Evolutionary conservation across 352 stramenopile genomes (phyloP).

Genomic region (Globisporangium nunn): DNA sequence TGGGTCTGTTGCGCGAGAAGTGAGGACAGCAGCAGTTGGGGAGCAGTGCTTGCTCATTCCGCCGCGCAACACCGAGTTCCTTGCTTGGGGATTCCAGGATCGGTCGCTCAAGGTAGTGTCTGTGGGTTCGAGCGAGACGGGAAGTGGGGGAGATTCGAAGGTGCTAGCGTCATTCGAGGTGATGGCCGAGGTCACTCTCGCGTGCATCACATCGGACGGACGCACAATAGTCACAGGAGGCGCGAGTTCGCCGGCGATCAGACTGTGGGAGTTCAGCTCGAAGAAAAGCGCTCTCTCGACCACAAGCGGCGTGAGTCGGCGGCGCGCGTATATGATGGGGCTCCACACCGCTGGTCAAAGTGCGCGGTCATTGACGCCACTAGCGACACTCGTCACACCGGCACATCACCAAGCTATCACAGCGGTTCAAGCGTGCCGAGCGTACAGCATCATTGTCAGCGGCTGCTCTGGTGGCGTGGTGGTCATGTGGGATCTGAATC

Average conservation of each 20-base stretch:
- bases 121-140: conserved; percentile 28
- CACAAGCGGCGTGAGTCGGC: conserved; percentile 5
- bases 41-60: conserved; percentile 54
- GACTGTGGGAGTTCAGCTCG: conserved; percentile 41
- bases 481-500: conserved; percentile 71
- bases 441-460: conserved; percentile 60
- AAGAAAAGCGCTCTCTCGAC: conserved; percentile 13
- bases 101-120: conserved; percentile 56
- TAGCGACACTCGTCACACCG: conserved; percentile 38
- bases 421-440: conserved; percentile 43
- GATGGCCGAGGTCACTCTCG: conserved; percentile 41
- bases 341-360: conserved; percentile 20
- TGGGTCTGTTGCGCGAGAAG: conserved; percentile 41
- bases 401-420: conserved; percentile 35
- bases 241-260: conserved; percentile 31
- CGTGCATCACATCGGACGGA: conserved; percentile 53
- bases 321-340: conserved; percentile 23
- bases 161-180: conserved; percentile 54
- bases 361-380: conserved; percentile 30
- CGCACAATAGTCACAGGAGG: conserved; percentile 51
- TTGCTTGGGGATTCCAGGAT: conserved; percentile 68
- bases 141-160: conserved; percentile 45
- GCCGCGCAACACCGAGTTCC: conserved; percentile 52
- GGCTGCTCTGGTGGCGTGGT: conserved; percentile 43
- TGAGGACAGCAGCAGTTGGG: conserved; percentile 32